Base-by-base conservation (phyloP, 2,329 filamentous ascomycete species). In the Ilyonectria robusta region DNA sequence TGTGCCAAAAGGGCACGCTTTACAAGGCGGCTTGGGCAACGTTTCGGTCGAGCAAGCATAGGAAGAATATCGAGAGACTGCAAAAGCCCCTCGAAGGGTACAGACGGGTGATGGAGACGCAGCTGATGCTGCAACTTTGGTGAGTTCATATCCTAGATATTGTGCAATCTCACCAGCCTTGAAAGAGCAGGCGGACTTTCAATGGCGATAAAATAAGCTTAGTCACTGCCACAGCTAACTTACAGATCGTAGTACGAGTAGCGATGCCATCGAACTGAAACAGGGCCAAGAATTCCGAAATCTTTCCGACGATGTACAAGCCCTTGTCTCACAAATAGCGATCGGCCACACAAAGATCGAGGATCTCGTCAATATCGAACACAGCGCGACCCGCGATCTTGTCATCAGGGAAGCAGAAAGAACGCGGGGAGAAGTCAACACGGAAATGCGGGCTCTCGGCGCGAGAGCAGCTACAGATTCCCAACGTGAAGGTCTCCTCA, bases 61-160 rank as follows among this genome's bases (percentile, higher is more conserved):
- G 46, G 11, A 63, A 44, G 26, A 68, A 62, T n/a, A 58, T 70
- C 9, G 56, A 68, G 9, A 42, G 48, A 0, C 19, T 71, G 5
- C 40, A 61, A 1, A 3, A 31, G 4, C 37, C 35, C 11, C 19
- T 66, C 10, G 19, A 19, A 5, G 62, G 37, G 9, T 9, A 60
- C 13, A 53, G 15, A 13, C 26, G 62, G 9, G 35, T 65, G 6
- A 57, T 71, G 50, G 55, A 70, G 19, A 55, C 15, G 1, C 31
- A 64, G 11, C 11, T 71, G 2, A 10, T 69, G n/a, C 26, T 26
- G 2, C 29, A 65, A 0, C 10, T 69, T 2, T 33, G 63, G 68
- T 65, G 48, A 19, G 57, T n/a, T 33, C 29, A 44, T 40, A 11
- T 31, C 6, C 31, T 48, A 31, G 37, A n/a, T 15, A 42, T 15